phyloP scores from a whole-genome alignment of 1,284 basidiomycete genomes.

The Apiotrichum domesticum region DNA sequence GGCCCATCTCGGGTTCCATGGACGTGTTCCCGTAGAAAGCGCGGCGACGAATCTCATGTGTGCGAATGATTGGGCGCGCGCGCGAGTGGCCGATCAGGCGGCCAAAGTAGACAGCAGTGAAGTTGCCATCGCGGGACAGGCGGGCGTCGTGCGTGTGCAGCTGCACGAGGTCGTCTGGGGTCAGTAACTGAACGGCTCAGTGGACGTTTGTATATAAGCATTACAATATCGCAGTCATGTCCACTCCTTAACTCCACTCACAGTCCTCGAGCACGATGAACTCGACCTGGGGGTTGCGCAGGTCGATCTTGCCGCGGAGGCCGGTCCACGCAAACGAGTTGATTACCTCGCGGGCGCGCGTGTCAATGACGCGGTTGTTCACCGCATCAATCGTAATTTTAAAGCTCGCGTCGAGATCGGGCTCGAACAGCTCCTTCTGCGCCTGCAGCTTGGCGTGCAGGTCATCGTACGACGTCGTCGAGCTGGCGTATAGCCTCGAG shows the following conservation, averaged over 20 bases:
- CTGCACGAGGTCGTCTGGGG: slow-evolving; percentile 27
- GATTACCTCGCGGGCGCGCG: slow-evolving; percentile 53
- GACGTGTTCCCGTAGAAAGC: slow-evolving; percentile 91
- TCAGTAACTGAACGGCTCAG: background rate
- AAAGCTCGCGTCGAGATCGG: slow-evolving; percentile 66
- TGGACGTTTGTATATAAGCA: background rate
- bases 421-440: slow-evolving; percentile 55
- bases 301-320: slow-evolving; percentile 72
- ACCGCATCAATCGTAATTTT: slow-evolving; percentile 71
- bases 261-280: slow-evolving; percentile 88
- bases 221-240: background rate
- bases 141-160: slow-evolving; percentile 23
- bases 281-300: slow-evolving; percentile 73
- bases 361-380: slow-evolving; percentile 46
- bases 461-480: slow-evolving; percentile 55
- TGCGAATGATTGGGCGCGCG: slow-evolving; percentile 61
- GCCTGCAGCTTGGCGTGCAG: slow-evolving; percentile 59
- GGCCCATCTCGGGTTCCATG: slow-evolving; percentile 93
- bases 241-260: slow-evolving; percentile 30
- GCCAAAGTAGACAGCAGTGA: slow-evolving; percentile 70
- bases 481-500: slow-evolving; percentile 68
- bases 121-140: slow-evolving; percentile 56
- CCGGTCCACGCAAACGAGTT: slow-evolving; percentile 70
- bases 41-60: slow-evolving; percentile 84
- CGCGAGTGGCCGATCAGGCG: slow-evolving; percentile 72